A percentile compares a stretch with the other conserved stretches of the same genome.
These are phyloP conservation scores for Fusarium veterinarium DNA, from an alignment of 2,329 filamentous ascomycete species.

Conservation along the genomic window DNA sequence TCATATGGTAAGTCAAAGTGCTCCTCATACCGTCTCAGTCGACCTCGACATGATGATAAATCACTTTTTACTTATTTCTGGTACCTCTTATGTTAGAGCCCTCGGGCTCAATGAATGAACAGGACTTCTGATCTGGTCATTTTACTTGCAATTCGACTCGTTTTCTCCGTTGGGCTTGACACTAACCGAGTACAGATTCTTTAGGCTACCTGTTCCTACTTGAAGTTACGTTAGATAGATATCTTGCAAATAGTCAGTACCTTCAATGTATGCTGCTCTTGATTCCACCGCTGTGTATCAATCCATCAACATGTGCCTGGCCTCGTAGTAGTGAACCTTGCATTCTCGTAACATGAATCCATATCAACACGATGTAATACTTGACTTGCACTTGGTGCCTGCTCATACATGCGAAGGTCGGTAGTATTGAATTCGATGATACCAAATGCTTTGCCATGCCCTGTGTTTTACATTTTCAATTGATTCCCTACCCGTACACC, in stretches of 20 bases:
- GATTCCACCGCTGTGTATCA: not conserved
- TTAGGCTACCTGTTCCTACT: not conserved
- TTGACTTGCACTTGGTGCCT: not conserved
- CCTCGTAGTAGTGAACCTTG: not conserved
- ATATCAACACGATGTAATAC: not conserved
- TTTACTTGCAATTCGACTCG: slow-evolving; percentile 9
- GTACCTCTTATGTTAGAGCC: slow-evolving; percentile 96
- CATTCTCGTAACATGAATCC: not conserved
- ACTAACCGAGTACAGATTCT: slow-evolving; percentile 36
- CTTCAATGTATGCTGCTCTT: not conserved
- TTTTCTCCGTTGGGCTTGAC: slow-evolving; percentile 2
- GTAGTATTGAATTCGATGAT: slow-evolving; percentile 20
- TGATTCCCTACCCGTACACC: slow-evolving; percentile 38
- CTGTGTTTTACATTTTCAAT: slow-evolving; percentile 48
- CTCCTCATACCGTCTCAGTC: slow-evolving; percentile 31
- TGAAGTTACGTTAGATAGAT: not conserved
- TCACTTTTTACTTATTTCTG: slow-evolving; percentile 78
- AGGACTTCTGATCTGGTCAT: slow-evolving; percentile 78
- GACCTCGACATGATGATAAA: slow-evolving; percentile 75
- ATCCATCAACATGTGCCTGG: not conserved
- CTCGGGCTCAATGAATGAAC: slow-evolving; percentile 80
- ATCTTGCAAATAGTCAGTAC: not conserved
- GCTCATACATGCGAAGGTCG: not conserved
- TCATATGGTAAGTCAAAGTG: slow-evolving; percentile 49
- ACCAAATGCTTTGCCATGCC: slow-evolving; percentile 35